Evolutionary conservation across 257 asterid species (phyloP), one percentile per base, ranked within the genome.

Genomic region (Solanum megistacrolobum): DNA sequence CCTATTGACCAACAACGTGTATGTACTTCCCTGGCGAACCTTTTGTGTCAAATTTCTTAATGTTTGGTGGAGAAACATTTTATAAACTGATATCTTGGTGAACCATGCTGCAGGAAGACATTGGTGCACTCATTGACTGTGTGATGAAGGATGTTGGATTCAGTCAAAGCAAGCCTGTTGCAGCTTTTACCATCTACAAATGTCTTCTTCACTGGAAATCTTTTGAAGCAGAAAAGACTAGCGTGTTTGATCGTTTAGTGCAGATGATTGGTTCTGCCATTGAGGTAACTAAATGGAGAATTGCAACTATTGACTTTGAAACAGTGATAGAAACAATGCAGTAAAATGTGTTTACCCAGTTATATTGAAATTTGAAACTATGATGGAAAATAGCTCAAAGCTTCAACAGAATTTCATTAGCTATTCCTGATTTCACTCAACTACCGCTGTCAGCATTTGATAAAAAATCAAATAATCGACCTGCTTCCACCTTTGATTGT

Each of bases 171-270:
- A 97, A 95, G 89, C 98, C 99, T 79, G 96, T 96, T 78, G 99
- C 99, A 41, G 99, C 99, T 88, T 96, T 96, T 94, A 96, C 99
- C 76, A 95, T 97, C 86, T 97, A 95, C 92, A 97, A 96, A 89
- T 97, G 98, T 91, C 99, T 97, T 89, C 93, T 97, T 89, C 96
- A 96, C 90, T 97, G 99, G 99, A 95, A 94, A 92, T 96, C 99
- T 87, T 94, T 96, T 89, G 99, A 97, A 96, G 99, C 99, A 39
- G 99, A 97, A 84, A 94, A 96, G 83, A 97, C 99, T 65, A 97
- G 98, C 83, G 99, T 97, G 62, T 97, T 97, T 92, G 99, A 97
- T 92, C 99, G 98, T 82, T 95, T 97, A 90, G 92, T 97, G 92
- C 96, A 95, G 92, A 97, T 96, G 99, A 92, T 97, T 88, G 99